Percentiles rank a stretch among this genome's conserved stretches.
Conservation (phyloP, 2,329 filamentous ascomycete genomes). For the Hypoxylon sp. region DNA sequence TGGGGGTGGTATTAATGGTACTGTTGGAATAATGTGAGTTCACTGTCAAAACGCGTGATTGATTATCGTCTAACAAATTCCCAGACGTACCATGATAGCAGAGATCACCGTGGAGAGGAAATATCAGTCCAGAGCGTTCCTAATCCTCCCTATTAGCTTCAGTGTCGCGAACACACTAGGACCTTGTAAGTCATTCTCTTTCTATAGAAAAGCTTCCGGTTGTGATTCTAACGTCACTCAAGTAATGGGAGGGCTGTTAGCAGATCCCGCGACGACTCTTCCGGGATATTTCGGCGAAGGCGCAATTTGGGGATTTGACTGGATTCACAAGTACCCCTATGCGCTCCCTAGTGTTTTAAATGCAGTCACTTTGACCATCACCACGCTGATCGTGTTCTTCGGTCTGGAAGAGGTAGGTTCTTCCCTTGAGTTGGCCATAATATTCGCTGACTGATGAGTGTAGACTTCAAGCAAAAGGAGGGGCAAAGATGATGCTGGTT, state of each 20-base stretch:
- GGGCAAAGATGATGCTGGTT: constrained; percentile 56
- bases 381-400: constrained; percentile 65
- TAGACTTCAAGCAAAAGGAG: constrained; percentile 58
- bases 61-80: no score
- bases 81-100: constrained; percentile 58
- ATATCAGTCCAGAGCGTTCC: constrained; percentile 58
- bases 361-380: constrained; percentile 64
- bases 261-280: constrained; percentile 70
- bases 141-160: constrained; percentile 58
- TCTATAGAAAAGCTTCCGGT: background rate
- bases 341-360: constrained; percentile 75
- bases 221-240: constrained; percentile 15
- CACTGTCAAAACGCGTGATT: no score
- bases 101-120: constrained; percentile 59
- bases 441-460: background rate
- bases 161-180: constrained; percentile 57
- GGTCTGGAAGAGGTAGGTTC: constrained; percentile 69
- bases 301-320: constrained; percentile 66
- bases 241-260: constrained; percentile 72
- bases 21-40: constrained; percentile 58
- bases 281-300: constrained; percentile 69
- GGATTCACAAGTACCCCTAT: constrained; percentile 73
- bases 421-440: background rate
- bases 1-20: constrained; percentile 65
- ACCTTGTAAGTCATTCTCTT: constrained; percentile 48